Evolutionary conservation across 2,329 filamentous ascomycete species (phyloP).

Genomic region (Raffaelea ambrosiae): DNA sequence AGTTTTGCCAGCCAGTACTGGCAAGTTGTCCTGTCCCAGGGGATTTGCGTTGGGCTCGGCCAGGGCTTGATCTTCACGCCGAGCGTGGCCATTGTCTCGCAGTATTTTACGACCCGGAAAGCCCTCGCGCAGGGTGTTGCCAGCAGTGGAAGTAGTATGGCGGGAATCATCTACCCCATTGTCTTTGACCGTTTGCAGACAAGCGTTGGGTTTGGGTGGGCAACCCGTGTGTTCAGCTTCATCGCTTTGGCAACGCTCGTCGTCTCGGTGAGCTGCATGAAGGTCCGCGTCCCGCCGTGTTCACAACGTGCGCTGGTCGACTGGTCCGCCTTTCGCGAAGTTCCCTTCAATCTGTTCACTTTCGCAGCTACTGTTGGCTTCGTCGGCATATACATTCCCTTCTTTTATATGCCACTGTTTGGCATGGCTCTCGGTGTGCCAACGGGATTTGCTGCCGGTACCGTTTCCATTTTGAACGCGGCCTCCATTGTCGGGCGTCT

Average conservation of each 20-base stretch:
- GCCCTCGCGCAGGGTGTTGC: slow-evolving; percentile 51
- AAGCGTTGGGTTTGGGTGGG: slow-evolving; percentile 9
- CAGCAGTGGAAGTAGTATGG: slow-evolving; percentile 51
- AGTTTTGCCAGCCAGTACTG: slow-evolving; percentile 45
- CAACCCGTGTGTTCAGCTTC: slow-evolving; percentile 8
- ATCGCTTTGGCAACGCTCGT: slow-evolving; percentile 2
- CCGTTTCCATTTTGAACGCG: neutral
- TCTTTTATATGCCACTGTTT: neutral
- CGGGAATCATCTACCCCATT: slow-evolving; percentile 25
- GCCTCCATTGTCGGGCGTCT: neutral
- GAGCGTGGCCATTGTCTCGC: slow-evolving; percentile 44
- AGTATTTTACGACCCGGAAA: slow-evolving; percentile 53
- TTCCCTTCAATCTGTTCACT: neutral
- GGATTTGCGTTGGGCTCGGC: slow-evolving; percentile 48
- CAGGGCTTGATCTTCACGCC: slow-evolving; percentile 46
- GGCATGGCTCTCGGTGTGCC: neutral
- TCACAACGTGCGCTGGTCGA: neutral
- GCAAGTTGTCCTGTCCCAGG: slow-evolving; percentile 45
- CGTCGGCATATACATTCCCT: neutral
- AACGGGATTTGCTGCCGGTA: neutral
- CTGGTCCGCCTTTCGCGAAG: neutral
- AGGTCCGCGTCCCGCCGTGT: neutral
- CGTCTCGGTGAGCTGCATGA: too few species aligned
- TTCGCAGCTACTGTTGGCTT: neutral
- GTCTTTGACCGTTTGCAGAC: slow-evolving; percentile 2